phyloP scores from a whole-genome alignment of 1,284 basidiomycete genomes.

The Austroboletus novae-zelandiae region DNA sequence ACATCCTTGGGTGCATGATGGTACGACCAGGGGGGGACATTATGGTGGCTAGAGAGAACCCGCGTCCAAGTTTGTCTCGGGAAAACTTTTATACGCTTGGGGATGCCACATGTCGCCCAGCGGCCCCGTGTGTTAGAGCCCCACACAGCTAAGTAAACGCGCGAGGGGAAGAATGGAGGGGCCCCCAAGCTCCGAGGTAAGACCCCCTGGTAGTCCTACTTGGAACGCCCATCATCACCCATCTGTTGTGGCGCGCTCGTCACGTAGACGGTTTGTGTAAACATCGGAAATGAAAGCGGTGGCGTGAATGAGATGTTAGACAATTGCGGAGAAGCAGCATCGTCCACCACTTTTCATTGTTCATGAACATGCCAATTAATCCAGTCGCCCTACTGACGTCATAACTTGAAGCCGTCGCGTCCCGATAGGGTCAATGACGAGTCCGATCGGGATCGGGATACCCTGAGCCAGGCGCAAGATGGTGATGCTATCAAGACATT shows the following conservation, averaged over 20 bases:
- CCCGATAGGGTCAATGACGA: not conserved
- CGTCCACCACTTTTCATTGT: not conserved
- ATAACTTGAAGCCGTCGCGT: not conserved
- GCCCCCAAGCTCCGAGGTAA: constrained; percentile 4
- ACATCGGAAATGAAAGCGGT: constrained; percentile 26
- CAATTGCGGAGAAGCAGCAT: not conserved
- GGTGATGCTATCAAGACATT: not conserved
- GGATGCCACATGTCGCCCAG: constrained; percentile 24
- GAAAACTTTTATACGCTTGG: constrained; percentile 25
- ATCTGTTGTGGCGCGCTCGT: constrained; percentile 1
- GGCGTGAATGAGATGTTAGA: constrained; percentile 1
- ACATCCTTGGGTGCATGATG: constrained; percentile 18
- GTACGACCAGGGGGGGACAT: constrained; percentile 6
- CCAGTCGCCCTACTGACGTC: not conserved
- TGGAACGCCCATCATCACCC: constrained; percentile 2
- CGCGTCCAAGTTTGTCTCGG: constrained; percentile 6
- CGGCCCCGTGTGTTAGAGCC: constrained; percentile 21
- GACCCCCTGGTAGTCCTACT: constrained; percentile 17
- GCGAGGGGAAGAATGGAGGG: constrained; percentile 8
- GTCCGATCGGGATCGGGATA: not conserved
- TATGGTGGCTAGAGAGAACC: constrained; percentile 18
- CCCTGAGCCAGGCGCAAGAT: not conserved
- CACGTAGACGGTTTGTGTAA: not conserved
- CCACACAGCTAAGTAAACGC: constrained; percentile 18
- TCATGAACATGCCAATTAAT: not conserved